Percentiles rank a stretch among this genome's conserved stretches.
Evolutionary conservation across 1,284 basidiomycete species (phyloP).

Genomic region (Cystobasidium sp.): DNA sequence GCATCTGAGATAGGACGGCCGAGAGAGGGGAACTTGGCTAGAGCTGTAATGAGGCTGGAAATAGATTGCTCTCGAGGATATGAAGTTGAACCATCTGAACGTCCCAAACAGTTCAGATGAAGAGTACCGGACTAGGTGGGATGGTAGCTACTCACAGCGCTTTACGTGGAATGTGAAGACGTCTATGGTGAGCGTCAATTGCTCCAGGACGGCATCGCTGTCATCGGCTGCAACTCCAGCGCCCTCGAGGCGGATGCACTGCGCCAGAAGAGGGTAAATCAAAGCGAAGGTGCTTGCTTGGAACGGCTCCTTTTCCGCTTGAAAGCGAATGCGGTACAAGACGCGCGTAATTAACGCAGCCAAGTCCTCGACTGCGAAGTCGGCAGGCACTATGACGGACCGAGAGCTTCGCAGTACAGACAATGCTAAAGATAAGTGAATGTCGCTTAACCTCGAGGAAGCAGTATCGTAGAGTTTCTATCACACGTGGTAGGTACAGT

Average conservation of each 20-base stretch:
- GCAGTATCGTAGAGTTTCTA: conserved; percentile 56
- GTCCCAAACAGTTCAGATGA: conserved; percentile 15
- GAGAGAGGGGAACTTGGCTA: conserved; percentile 77
- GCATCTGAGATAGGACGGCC: conserved; percentile 84
- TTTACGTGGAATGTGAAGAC: conserved; percentile 83
- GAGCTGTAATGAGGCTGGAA: conserved; percentile 72
- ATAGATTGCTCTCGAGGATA: conserved; percentile 78
- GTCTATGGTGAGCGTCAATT: conserved; percentile 80
- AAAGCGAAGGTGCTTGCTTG: conserved; percentile 85
- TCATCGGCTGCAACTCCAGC: conserved; percentile 65
- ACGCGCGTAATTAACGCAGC: conserved; percentile 80
- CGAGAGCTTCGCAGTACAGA: conserved; percentile 75
- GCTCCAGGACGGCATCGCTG: conserved; percentile 79
- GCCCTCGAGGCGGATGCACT: conserved; percentile 73
- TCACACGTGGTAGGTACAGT: not conserved
- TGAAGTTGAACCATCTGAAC: conserved; percentile 63
- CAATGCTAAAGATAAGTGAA: conserved; percentile 74
- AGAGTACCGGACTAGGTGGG: not conserved
- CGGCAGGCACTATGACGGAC: conserved; percentile 70
- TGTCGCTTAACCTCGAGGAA: conserved; percentile 71
- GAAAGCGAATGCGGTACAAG: conserved; percentile 79
- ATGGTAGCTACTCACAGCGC: conserved; percentile 67
- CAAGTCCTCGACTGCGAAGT: conserved; percentile 72
- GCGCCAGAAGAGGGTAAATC: conserved; percentile 73
- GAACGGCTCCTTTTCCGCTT: conserved; percentile 81